Percentiles rank a stretch among this genome's conserved stretches.
phyloP scores from a whole-genome alignment of 208 protist species.

The Naegleria fowleri region DNA sequence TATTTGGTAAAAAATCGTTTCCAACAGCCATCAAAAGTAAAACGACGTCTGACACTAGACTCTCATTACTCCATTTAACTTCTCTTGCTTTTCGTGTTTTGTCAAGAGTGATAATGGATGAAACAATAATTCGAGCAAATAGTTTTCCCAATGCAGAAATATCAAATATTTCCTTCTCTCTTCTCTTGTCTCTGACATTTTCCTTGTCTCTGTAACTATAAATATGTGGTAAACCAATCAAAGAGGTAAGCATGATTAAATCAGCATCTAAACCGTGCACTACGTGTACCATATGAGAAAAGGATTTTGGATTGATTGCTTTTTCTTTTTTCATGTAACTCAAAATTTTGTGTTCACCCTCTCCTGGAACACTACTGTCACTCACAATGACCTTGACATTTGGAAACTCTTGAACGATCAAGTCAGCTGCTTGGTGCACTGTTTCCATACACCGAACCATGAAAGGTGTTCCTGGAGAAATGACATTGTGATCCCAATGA shows the following conservation, averaged over 20 bases:
- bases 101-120: background rate
- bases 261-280: slow-evolving; percentile 98
- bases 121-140: background rate
- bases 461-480: slow-evolving; percentile 98
- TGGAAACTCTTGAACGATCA: background rate
- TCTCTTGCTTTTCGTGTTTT: background rate
- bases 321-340: slow-evolving; percentile 63
- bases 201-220: slow-evolving; percentile 55
- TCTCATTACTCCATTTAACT: slow-evolving; percentile 31
- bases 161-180: background rate
- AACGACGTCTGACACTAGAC: slow-evolving; percentile 82
- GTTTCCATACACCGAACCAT: slow-evolving; percentile 85
- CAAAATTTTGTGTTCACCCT: slow-evolving; percentile 86
- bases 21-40: slow-evolving; percentile 94
- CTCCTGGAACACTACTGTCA: slow-evolving; percentile 87
- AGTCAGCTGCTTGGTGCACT: slow-evolving; percentile 74
- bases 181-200: background rate
- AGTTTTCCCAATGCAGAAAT: background rate
- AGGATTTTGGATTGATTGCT: slow-evolving; percentile 48
- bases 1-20: slow-evolving; percentile 95
- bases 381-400: slow-evolving; percentile 81
- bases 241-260: slow-evolving; percentile 90
- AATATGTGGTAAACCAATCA: slow-evolving; percentile 20
- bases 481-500: slow-evolving; percentile 95
- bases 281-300: slow-evolving; percentile 66